Evolutionary conservation across 805 yeast species (phyloP), one percentile per base, ranked within the genome.

Genomic region (Ogataea zsoltii): DNA sequence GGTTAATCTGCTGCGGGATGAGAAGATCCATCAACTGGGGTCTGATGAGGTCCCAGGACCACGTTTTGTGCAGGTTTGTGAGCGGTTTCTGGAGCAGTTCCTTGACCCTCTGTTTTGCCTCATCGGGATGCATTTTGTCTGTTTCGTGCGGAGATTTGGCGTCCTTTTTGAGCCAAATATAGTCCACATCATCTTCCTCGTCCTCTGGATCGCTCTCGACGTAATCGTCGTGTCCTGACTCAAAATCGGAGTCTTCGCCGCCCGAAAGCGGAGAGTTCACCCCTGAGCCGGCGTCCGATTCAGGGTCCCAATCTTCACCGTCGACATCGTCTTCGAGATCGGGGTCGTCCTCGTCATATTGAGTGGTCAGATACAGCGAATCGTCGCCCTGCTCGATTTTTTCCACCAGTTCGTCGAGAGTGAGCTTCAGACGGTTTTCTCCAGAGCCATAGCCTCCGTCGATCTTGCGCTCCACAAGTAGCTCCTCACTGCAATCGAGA

Each of bases 391-490:
- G 36, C 23, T 59, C 44, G 21, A 82, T 54, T 48, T 63, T 68
- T 0, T 62, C 57, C 42, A 82, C 60, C 38, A 85, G 71, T 15
- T 80, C 79, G 0, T 57, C 56, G 48, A 85, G 70, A 2, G 66
- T 61, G 79, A 83, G 72, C 44, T 71, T 71, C 13, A 72, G 61
- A 50, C 90, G 67, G 44, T 69, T 67, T 16, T 70, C 69, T 1
- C 89, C 89, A 37, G 82, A 75, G 1, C 92, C 92, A 64, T 78
- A 85, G 2, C 91, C 91, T 38, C 82, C 82, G 34, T 70, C 63
- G 12, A 63, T 60, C 54, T 79, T 78, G 50, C 72, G 72, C 56
- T 85, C 92, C 14, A 85, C 80, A 51, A 82, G 79, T 30, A 85
- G 57, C 10, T 28, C 19, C 4, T 37, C 54, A 14, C 50, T 54